Conservation (phyloP, 257 asterid genomes). For the Penstemon barbatus region DNA sequence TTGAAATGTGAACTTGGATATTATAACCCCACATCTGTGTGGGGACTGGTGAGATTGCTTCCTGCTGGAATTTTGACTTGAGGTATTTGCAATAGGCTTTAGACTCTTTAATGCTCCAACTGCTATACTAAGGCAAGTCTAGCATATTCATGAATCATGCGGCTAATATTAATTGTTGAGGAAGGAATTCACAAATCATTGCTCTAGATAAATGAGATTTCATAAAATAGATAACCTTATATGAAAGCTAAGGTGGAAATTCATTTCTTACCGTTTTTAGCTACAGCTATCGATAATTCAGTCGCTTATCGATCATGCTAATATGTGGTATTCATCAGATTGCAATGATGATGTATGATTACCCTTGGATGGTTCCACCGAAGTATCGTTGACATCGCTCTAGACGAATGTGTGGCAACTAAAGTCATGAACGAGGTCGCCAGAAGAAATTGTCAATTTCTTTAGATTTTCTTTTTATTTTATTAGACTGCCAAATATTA, state of each 20-base stretch:
- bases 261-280: slow-evolving; percentile 13
- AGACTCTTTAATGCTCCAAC: no score
- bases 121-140: no score
- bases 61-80: no score
- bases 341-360: slow-evolving; percentile 68
- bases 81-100: no score
- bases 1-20: no score
- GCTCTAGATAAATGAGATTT: no score
- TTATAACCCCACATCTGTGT: no score
- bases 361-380: slow-evolving; percentile 46
- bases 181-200: no score
- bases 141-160: not conserved
- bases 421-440: slow-evolving; percentile 35
- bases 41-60: no score
- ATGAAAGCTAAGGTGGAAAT: not conserved
- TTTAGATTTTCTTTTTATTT: slow-evolving; percentile 28
- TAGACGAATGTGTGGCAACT: slow-evolving; percentile 46
- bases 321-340: slow-evolving; percentile 59
- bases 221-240: no score
- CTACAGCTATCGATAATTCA: slow-evolving; percentile 26
- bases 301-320: slow-evolving; percentile 36
- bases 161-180: slow-evolving; percentile 24
- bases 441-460: slow-evolving; percentile 26
- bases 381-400: slow-evolving; percentile 38
- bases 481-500: slow-evolving; percentile 24